A percentile compares a stretch with the other conserved stretches of the same genome.
Evolutionary conservation across 768 basidiomycete species (phyloP).

Genomic region (Naganishia randhawae): DNA sequence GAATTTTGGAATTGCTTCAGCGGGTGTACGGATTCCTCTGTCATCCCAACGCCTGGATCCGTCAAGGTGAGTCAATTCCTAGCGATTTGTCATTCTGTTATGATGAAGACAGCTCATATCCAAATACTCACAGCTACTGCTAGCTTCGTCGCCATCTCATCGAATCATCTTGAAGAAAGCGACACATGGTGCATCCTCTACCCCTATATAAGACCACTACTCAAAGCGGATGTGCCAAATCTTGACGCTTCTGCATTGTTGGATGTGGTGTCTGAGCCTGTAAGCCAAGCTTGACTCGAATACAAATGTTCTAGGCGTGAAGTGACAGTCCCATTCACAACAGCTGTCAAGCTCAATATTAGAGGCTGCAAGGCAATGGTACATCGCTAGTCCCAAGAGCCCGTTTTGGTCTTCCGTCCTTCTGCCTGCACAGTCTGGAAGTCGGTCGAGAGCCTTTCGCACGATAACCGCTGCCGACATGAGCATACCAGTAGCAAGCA

Average conservation of each 20-base stretch:
- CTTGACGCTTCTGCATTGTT: conserved; percentile 75
- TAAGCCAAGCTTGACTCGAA: conserved; percentile 51
- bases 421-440: background rate
- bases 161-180: conserved; percentile 72
- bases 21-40: conserved; percentile 79
- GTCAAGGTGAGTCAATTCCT: conserved; percentile 62
- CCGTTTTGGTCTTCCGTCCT: conserved; percentile 19
- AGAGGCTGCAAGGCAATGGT: conserved; percentile 24
- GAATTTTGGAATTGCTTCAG: conserved; percentile 92
- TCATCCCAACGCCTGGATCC: conserved; percentile 93
- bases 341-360: conserved; percentile 21
- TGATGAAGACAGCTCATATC: background rate
- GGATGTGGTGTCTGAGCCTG: conserved; percentile 70
- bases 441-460: conserved; percentile 21
- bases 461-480: background rate
- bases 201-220: conserved; percentile 77
- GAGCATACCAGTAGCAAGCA: background rate
- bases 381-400: conserved; percentile 4
- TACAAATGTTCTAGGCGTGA: background rate
- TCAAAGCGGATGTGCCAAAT: conserved; percentile 73
- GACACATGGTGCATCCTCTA: conserved; percentile 98
- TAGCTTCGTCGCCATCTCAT: conserved; percentile 81
- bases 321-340: too few relatives aligned
- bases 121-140: conserved; percentile 61
- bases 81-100: conserved; percentile 40